These are phyloP conservation scores for Extremus antarcticus DNA, from an alignment of 495 filamentous ascomycete species.

Conservation along the genomic window DNA sequence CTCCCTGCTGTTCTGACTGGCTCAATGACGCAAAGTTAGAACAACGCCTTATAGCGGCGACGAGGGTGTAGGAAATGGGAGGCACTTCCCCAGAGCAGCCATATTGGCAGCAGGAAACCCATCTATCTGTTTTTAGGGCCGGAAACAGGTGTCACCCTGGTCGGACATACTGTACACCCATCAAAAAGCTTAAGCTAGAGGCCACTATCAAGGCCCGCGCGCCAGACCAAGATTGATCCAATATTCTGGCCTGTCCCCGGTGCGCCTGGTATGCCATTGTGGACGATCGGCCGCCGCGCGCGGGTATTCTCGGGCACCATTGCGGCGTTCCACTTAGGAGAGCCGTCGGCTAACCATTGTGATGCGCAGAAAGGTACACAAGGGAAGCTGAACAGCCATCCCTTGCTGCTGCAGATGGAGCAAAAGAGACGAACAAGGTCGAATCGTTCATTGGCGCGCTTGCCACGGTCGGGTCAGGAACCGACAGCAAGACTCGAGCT, in stretches of 20 bases:
- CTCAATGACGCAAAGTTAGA: constrained; percentile 15
- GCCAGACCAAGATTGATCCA: neutral
- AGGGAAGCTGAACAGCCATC: constrained; percentile 2
- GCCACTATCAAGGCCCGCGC: neutral
- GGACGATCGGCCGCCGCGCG: neutral
- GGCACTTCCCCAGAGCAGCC: neutral
- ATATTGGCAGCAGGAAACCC: neutral
- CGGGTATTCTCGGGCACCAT: neutral
- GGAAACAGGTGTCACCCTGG: neutral
- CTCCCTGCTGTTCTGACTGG: constrained; percentile 12
- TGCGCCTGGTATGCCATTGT: neutral
- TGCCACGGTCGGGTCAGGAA: neutral
- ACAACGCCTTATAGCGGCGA: constrained; percentile 14
- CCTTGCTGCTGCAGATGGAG: constrained; percentile 16
- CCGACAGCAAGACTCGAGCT: neutral
- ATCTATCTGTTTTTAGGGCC: neutral
- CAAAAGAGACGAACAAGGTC: neutral
- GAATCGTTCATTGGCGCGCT: neutral
- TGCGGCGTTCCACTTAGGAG: constrained; percentile 4
- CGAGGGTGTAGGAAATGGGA: neutral
- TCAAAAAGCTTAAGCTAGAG: neutral
- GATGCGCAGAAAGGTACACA: constrained; percentile 14
- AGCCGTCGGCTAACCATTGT: constrained; percentile 10
- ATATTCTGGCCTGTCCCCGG: neutral
- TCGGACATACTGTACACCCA: neutral